Evolutionary conservation across 805 yeast species (phyloP).

Genomic region (Tetrapisispora iriomotensis): DNA sequence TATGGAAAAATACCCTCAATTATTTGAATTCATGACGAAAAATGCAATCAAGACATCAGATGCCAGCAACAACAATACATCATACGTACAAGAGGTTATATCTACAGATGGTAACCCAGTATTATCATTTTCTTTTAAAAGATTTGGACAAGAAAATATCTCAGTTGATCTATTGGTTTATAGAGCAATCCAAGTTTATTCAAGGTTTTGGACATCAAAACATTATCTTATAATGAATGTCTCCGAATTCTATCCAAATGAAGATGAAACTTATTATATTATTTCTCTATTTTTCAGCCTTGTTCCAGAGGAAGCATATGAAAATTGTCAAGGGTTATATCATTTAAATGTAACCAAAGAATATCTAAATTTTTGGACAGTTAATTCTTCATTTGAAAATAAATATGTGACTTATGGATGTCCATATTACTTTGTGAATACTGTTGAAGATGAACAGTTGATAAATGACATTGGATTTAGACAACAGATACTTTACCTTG

Average conservation of each 20-base stretch:
- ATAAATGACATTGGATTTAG: constrained; percentile 39
- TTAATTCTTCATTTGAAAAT: constrained; percentile 16
- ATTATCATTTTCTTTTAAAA: constrained; percentile 40
- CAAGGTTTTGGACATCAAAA: constrained; percentile 59
- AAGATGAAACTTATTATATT: constrained; percentile 10
- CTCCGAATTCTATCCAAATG: constrained; percentile 40
- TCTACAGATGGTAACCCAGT: constrained; percentile 64
- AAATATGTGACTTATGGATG: constrained; percentile 21
- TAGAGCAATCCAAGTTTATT: constrained; percentile 50
- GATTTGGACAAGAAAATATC: constrained; percentile 26
- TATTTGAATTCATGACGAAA: constrained; percentile 64
- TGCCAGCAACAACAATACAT: constrained; percentile 17
- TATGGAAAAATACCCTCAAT: constrained; percentile 37
- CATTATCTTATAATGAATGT: constrained; percentile 56
- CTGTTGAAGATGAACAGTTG: constrained; percentile 36
- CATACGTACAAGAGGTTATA: constrained; percentile 50
- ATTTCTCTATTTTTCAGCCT: constrained; percentile 30
- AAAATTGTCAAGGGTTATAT: constrained; percentile 44
- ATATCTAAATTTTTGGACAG: constrained; percentile 18
- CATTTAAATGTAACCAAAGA: constrained; percentile 33
- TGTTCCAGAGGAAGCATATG: constrained; percentile 41
- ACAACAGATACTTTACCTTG: constrained; percentile 32
- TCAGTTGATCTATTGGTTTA: constrained; percentile 44
- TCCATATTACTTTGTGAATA: constrained; percentile 35
- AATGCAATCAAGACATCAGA: constrained; percentile 46